Conservation (phyloP, 148 eudicot species). For the Vaccinium darrowii region DNA sequence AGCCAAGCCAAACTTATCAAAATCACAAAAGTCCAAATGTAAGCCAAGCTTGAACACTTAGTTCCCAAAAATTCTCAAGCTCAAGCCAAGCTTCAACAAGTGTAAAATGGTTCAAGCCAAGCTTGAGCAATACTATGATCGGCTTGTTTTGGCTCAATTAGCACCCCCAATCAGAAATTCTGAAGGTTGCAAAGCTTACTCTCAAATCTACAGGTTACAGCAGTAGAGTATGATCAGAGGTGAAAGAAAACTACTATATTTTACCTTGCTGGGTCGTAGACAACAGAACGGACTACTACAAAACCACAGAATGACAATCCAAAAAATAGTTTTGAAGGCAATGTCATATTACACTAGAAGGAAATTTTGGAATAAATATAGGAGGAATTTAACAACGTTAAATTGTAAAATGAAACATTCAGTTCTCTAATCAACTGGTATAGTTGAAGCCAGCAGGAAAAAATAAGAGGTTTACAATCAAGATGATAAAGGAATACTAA, state of each 20-base stretch:
- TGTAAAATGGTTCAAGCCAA: too few relatives aligned
- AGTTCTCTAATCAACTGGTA: background rate
- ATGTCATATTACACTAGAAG: background rate
- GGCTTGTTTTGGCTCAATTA: too few relatives aligned
- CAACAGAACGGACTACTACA: background rate
- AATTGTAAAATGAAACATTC: background rate
- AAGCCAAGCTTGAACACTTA: too few relatives aligned
- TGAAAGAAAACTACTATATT: slow-evolving; percentile 4
- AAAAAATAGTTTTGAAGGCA: background rate
- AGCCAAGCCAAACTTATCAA: too few relatives aligned
- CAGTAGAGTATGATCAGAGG: background rate
- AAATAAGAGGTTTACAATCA: too few relatives aligned
- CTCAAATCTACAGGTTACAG: background rate
- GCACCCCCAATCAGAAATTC: background rate
- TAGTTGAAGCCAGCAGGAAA: too few relatives aligned
- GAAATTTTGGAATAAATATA: background rate
- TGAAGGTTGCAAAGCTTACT: background rate
- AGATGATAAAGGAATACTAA: too few relatives aligned
- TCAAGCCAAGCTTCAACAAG: too few relatives aligned
- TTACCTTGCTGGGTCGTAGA: background rate
- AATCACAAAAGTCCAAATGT: too few relatives aligned
- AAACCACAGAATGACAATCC: background rate
- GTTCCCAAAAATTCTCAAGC: too few relatives aligned
- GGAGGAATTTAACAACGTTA: background rate
- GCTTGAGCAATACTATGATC: too few relatives aligned